Conservation (phyloP, 352 stramenopile species). For the Pythium volutum region DNA sequence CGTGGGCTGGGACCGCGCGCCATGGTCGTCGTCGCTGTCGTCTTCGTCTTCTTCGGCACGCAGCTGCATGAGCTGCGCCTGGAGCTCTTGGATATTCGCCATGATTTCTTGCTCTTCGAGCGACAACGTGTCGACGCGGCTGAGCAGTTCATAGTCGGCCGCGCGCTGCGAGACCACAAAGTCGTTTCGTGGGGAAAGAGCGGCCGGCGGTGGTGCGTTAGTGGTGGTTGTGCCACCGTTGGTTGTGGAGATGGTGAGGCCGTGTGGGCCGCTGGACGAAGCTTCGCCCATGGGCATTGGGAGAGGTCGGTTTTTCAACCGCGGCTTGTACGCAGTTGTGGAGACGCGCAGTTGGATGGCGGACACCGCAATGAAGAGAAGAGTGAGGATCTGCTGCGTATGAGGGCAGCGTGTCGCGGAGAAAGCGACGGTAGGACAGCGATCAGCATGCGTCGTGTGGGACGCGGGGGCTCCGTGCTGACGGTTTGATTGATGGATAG, state of each 20-base stretch:
- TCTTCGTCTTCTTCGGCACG: conserved; percentile 62
- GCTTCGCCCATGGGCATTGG: conserved; percentile 6
- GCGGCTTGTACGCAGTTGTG: neutral
- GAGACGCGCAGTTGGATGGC: neutral
- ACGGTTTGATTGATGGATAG: conserved; percentile 8
- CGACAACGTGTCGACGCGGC: conserved; percentile 63
- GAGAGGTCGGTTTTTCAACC: neutral
- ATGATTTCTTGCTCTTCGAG: conserved; percentile 88
- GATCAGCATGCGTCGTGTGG: conserved; percentile 9
- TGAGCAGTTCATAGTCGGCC: conserved; percentile 67
- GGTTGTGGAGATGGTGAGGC: conserved; percentile 21
- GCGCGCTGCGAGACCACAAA: conserved; percentile 76
- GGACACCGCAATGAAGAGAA: neutral
- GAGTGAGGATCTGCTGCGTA: neutral
- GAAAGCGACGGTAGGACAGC: neutral
- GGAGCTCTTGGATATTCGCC: conserved; percentile 87
- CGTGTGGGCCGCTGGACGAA: neutral
- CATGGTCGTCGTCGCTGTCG: conserved; percentile 49
- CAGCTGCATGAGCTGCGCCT: conserved; percentile 82
- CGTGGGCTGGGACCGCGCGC: conserved; percentile 21
- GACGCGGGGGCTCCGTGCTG: neutral
- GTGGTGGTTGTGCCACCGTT: neutral
- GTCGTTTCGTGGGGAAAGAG: conserved; percentile 62
- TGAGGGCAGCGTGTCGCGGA: neutral
- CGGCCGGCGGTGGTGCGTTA: neutral